Percentiles rank a stretch among this genome's conserved stretches.
phyloP scores from a whole-genome alignment of 2,329 filamentous ascomycete genomes.

The Apiospora phragmitis region DNA sequence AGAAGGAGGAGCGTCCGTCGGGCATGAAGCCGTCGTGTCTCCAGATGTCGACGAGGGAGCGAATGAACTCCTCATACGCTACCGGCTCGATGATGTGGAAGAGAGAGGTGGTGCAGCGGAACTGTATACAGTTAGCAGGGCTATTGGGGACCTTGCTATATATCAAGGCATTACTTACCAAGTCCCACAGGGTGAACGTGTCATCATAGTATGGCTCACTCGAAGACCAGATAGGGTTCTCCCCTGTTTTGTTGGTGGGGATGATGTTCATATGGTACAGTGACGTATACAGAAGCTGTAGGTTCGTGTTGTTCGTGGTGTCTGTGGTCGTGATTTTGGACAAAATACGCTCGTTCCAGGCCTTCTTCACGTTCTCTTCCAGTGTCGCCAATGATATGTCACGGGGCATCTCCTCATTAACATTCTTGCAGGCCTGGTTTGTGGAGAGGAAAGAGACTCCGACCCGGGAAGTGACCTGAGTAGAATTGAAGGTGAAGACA shows the following conservation, averaged over 20 bases:
- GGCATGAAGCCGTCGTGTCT: slow-evolving; percentile 64
- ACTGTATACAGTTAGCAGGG: slow-evolving; percentile 31
- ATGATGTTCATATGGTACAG: slow-evolving; percentile 71
- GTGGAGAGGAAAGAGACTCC: slow-evolving; percentile 69
- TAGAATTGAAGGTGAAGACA: slow-evolving; percentile 54
- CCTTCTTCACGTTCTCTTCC: slow-evolving; percentile 45
- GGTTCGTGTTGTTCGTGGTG: slow-evolving; percentile 49
- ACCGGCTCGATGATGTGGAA: slow-evolving; percentile 65
- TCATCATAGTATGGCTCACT: slow-evolving; percentile 71
- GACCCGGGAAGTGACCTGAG: slow-evolving; percentile 55
- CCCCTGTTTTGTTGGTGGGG: slow-evolving; percentile 69
- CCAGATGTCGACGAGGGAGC: slow-evolving; percentile 70
- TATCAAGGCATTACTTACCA: slow-evolving; percentile 27
- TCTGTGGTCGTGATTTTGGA: slow-evolving; percentile 63
- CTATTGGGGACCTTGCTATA: neutral
- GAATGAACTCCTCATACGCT: slow-evolving; percentile 64
- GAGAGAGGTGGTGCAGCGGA: slow-evolving; percentile 65
- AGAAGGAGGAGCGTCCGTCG: slow-evolving; percentile 67
- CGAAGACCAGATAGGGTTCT: slow-evolving; percentile 67
- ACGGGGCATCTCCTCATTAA: slow-evolving; percentile 56
- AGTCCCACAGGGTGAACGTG: slow-evolving; percentile 69
- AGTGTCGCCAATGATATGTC: slow-evolving; percentile 44
- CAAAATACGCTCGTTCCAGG: slow-evolving; percentile 64
- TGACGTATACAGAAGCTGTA: slow-evolving; percentile 65
- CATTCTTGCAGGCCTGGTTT: slow-evolving; percentile 58